A percentile compares a stretch with the other conserved stretches of the same genome.
Conservation (phyloP, 441 rosid species). For the Croton laevigatus region DNA sequence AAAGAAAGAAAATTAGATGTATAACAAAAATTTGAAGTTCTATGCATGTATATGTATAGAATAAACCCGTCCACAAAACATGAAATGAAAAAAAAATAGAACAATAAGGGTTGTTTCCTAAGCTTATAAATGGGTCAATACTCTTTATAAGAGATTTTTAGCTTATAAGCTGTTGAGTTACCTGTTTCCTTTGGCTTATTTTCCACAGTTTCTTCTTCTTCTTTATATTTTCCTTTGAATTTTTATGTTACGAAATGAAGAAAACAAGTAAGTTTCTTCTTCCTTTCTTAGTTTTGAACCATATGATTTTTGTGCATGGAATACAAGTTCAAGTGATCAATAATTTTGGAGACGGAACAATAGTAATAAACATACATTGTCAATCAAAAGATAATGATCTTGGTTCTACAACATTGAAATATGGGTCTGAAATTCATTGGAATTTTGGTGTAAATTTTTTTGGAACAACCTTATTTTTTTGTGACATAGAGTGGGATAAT, state of each 20-base stretch:
- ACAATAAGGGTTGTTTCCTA: too few relatives aligned
- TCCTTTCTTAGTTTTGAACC: neutral
- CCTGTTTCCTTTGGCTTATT: too few relatives aligned
- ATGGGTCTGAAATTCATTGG: constrained; percentile 1
- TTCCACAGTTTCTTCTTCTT: too few relatives aligned
- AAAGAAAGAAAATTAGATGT: neutral
- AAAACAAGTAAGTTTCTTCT: neutral
- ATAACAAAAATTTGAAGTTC: too few relatives aligned
- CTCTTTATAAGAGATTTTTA: too few relatives aligned
- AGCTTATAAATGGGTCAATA: too few relatives aligned
- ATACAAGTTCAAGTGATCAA: neutral
- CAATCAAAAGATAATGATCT: constrained; percentile 10
- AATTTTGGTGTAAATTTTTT: neutral
- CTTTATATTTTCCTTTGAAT: neutral
- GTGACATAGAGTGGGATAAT: neutral
- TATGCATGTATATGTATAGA: too few relatives aligned
- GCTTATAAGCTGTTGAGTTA: too few relatives aligned
- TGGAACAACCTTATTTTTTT: neutral
- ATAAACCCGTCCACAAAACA: neutral
- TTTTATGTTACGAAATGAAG: neutral
- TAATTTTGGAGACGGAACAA: neutral
- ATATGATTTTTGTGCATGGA: neutral
- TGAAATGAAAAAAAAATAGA: neutral
- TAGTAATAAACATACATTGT: neutral
- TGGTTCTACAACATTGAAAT: neutral